Evolutionary conservation across 441 rosid genomes (phyloP).

Genomic region (Raphanus hybrid): DNA sequence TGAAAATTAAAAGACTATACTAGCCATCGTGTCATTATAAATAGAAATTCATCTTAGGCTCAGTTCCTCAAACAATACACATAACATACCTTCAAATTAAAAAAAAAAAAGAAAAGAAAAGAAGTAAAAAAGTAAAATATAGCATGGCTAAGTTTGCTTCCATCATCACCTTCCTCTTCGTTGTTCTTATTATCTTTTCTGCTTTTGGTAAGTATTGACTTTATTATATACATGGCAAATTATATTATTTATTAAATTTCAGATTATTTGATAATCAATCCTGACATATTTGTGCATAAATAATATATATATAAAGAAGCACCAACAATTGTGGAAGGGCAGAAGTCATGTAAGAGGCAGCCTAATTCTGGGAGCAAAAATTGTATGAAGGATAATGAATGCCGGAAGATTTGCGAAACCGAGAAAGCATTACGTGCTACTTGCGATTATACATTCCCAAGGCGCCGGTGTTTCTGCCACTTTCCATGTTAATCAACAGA

Average conservation of each 20-base stretch:
- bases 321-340: not conserved
- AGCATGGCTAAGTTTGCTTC: constrained; percentile 40
- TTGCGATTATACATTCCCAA: not conserved
- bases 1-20: not conserved
- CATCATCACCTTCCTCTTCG: constrained; percentile 29
- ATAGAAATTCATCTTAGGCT: not conserved
- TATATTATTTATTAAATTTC: not conserved
- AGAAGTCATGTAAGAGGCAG: not conserved
- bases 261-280: not conserved
- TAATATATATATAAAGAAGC: not conserved
- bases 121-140: constrained; percentile 1
- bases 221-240: not conserved
- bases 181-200: constrained; percentile 33
- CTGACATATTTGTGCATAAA: not conserved
- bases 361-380: not conserved
- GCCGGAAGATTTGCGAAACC: not conserved
- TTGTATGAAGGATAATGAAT: not conserved
- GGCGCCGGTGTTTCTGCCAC: not conserved
- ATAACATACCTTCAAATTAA: not conserved
- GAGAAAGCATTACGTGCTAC: not conserved
- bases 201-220: constrained; percentile 31
- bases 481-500: not conserved
- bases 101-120: not conserved
- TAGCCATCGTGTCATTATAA: not conserved
- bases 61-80: not conserved